Evolutionary conservation across 2,329 filamentous ascomycete species (phyloP).

Genomic region (Penicillium italicum): DNA sequence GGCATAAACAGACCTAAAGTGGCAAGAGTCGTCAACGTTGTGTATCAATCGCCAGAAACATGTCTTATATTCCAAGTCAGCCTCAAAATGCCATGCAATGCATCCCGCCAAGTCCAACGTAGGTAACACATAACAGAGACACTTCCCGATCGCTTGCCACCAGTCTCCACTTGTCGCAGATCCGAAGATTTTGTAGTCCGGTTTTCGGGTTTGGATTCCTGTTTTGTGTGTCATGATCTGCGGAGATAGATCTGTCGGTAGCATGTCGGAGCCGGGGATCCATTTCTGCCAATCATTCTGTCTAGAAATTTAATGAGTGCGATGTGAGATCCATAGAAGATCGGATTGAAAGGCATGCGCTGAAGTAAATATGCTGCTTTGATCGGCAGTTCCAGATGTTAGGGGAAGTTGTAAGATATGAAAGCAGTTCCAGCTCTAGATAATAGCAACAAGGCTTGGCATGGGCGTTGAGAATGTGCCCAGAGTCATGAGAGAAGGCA

Average conservation of each 20-base stretch:
- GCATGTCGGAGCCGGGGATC: conserved; percentile 9
- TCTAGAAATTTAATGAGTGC: background rate
- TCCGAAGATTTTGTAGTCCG: conserved; percentile 14
- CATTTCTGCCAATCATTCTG: background rate
- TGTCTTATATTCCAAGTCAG: background rate
- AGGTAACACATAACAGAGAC: conserved; percentile 4
- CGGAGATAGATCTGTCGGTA: conserved; percentile 3
- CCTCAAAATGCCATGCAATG: conserved; percentile 5
- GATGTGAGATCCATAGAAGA: background rate
- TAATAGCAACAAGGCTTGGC: background rate
- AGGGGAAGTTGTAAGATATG: background rate
- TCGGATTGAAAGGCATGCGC: background rate
- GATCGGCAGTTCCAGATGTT: background rate
- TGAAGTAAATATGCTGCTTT: background rate
- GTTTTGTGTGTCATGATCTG: conserved; percentile 12
- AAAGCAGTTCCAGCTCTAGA: background rate
- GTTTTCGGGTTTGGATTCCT: conserved; percentile 15
- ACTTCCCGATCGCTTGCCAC: background rate
- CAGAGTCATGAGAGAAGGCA: background rate
- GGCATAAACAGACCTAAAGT: background rate
- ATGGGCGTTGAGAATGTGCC: background rate
- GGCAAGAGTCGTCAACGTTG: background rate
- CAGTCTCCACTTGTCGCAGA: conserved; percentile 7
- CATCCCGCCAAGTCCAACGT: background rate
- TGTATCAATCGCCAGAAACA: background rate